These are phyloP conservation scores for Rhizopus sp. DNA, from an alignment of 371 early-diverging fungal species.

Conservation along the genomic window DNA sequence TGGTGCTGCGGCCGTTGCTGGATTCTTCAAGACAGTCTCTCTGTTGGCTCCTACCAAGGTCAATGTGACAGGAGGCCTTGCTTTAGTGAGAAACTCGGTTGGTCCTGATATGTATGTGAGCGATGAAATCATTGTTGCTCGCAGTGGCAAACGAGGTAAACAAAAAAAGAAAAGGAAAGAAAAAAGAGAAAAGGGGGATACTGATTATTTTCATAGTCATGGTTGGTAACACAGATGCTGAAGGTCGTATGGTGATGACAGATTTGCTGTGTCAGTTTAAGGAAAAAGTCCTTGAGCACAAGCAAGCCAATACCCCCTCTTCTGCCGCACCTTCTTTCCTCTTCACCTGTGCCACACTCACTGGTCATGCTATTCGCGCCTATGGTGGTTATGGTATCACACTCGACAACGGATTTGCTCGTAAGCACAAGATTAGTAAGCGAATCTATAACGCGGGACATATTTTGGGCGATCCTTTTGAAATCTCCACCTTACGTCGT, in stretches of 20 bases:
- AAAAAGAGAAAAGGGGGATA: not conserved
- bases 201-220: conserved; percentile 45
- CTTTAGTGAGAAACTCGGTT: conserved; percentile 82
- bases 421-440: conserved; percentile 58
- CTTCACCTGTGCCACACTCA: conserved; percentile 87
- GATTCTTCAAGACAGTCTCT: conserved; percentile 75
- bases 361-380: conserved; percentile 84
- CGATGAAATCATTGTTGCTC: conserved; percentile 80
- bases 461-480: conserved; percentile 80
- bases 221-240: conserved; percentile 89
- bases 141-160: conserved; percentile 75
- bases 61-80: conserved; percentile 72
- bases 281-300: conserved; percentile 67
- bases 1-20: conserved; percentile 87
- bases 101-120: conserved; percentile 81
- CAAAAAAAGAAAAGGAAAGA: not conserved
- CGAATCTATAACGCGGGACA: conserved; percentile 74
- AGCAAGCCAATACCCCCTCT: conserved; percentile 38
- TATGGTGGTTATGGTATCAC: conserved; percentile 78
- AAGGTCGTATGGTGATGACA: conserved; percentile 91
- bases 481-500: conserved; percentile 79
- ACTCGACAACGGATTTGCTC: conserved; percentile 83
- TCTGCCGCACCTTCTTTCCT: conserved; percentile 57
- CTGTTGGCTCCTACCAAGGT: conserved; percentile 65
- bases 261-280: conserved; percentile 80